Percentiles rank a stretch among this genome's conserved stretches.
These are phyloP conservation scores for Baeospora myosura DNA, from an alignment of 1,284 basidiomycete genomes.

Conservation along the genomic window DNA sequence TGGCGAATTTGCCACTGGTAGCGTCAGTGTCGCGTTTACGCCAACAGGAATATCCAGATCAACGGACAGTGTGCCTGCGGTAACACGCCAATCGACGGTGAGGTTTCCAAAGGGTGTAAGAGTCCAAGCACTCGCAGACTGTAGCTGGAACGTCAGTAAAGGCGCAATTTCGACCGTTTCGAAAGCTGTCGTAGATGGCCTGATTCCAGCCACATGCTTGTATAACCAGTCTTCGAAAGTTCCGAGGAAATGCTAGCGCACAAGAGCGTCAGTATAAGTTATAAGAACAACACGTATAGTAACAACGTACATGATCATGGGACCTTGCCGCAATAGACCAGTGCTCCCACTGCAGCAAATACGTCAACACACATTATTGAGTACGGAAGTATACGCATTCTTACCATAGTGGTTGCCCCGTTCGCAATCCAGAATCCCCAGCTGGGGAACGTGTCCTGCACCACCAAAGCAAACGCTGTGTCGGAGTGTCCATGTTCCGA, in stretches of 20 bases:
- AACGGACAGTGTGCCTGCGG: slow-evolving; percentile 10
- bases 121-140: slow-evolving; percentile 19
- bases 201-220: slow-evolving; percentile 21
- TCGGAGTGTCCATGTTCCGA: slow-evolving; percentile 18
- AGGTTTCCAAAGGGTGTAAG: slow-evolving; percentile 23
- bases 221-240: slow-evolving; percentile 25
- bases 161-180: slow-evolving; percentile 20
- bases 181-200: slow-evolving; percentile 19
- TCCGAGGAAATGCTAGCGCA: slow-evolving; percentile 21
- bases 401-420: slow-evolving; percentile 22
- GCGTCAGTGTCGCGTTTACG: slow-evolving; percentile 18
- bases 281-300: no score
- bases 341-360: slow-evolving; percentile 20
- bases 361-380: not conserved
- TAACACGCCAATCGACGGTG: slow-evolving; percentile 17
- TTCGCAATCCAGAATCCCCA: slow-evolving; percentile 25
- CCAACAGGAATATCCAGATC: slow-evolving; percentile 20
- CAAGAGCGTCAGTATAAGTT: not conserved
- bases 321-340: slow-evolving; percentile 22
- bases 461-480: slow-evolving; percentile 18
- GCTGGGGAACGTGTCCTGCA: slow-evolving; percentile 23
- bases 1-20: slow-evolving; percentile 9
- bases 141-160: slow-evolving; percentile 12
- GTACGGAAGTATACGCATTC: not conserved
- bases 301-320: slow-evolving; percentile 20